These are phyloP conservation scores for Hyaloperonospora brassicae DNA, from an alignment of 352 stramenopile species.

Conservation along the genomic window DNA sequence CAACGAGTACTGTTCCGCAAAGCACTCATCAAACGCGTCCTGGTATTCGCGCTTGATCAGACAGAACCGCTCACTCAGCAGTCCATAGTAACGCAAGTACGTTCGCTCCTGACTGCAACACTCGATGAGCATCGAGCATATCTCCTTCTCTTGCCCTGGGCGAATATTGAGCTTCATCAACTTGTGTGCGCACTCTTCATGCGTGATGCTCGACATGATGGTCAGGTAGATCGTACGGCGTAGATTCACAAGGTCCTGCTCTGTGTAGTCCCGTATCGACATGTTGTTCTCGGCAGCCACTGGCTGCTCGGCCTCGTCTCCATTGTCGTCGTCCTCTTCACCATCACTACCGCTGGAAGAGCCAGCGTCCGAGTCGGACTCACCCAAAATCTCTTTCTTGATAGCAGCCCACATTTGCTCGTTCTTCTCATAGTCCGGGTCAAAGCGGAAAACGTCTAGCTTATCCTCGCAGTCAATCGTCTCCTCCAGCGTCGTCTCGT, in stretches of 20 bases:
- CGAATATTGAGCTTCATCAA: conserved; percentile 97
- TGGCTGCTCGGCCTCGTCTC: conserved; percentile 23
- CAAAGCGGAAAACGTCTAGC: conserved; percentile 94
- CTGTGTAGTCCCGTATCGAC: conserved; percentile 95
- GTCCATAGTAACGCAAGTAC: conserved; percentile 95
- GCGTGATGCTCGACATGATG: conserved; percentile 98
- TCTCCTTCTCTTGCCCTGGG: conserved; percentile 92
- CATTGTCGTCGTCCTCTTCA: conserved; percentile 38
- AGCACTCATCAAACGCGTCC: conserved; percentile 91
- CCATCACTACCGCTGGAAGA: conserved; percentile 44
- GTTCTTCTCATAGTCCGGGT: conserved; percentile 94
- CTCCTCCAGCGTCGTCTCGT: conserved; percentile 95
- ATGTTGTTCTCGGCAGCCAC: conserved; percentile 20
- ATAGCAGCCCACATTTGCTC: conserved; percentile 95
- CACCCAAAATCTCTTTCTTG: conserved; percentile 94
- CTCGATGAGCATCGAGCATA: conserved; percentile 99
- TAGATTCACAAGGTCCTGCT: conserved; percentile 96
- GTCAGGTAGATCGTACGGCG: conserved; percentile 98
- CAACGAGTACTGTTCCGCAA: conserved; percentile 91
- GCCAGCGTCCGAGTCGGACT: conserved; percentile 82
- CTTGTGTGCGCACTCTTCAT: conserved; percentile 99
- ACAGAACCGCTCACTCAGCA: conserved; percentile 96
- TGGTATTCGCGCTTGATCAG: conserved; percentile 94
- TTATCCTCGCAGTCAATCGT: conserved; percentile 93
- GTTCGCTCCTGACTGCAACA: conserved; percentile 98